Conservation (phyloP, 805 yeast genomes). For the Wickerhamomyces subpelliculosus region DNA sequence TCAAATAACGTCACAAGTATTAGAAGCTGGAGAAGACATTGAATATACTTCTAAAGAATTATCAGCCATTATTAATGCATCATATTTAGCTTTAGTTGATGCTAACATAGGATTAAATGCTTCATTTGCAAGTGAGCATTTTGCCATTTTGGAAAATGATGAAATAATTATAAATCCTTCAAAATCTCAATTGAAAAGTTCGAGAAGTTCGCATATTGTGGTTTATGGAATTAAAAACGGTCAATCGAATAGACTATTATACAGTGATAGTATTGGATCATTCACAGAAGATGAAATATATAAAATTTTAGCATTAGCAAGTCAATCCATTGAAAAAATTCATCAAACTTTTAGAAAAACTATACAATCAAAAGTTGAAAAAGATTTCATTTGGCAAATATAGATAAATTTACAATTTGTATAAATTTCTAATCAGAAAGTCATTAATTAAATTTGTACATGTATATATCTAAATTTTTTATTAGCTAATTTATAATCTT, state of each 20-base stretch:
- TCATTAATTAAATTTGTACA: not conserved
- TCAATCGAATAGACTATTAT: conserved; percentile 47
- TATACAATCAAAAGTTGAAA: conserved; percentile 39
- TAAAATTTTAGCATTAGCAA: conserved; percentile 44
- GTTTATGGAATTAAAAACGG: conserved; percentile 51
- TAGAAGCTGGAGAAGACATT: conserved; percentile 44
- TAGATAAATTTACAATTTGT: conserved; percentile 3
- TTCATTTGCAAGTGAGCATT: conserved; percentile 53
- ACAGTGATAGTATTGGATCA: conserved; percentile 66
- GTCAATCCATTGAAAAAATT: conserved; percentile 35
- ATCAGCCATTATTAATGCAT: conserved; percentile 48
- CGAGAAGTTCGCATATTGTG: conserved; percentile 58
- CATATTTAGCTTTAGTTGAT: conserved; percentile 69
- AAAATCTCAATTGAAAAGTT: conserved; percentile 30
- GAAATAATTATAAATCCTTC: conserved; percentile 39
- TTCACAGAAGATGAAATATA: conserved; percentile 54
- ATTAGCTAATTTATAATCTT: conserved; percentile 35
- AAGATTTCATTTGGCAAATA: conserved; percentile 55
- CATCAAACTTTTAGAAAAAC: conserved; percentile 40
- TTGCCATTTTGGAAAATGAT: conserved; percentile 30
- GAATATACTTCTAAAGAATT: conserved; percentile 21
- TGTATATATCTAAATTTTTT: not conserved
- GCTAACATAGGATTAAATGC: conserved; percentile 65
- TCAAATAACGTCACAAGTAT: conserved; percentile 60
- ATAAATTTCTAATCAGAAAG: not conserved